Conservation (phyloP, 2,329 filamentous ascomycete genomes). For the Calonectria henricotiae region DNA sequence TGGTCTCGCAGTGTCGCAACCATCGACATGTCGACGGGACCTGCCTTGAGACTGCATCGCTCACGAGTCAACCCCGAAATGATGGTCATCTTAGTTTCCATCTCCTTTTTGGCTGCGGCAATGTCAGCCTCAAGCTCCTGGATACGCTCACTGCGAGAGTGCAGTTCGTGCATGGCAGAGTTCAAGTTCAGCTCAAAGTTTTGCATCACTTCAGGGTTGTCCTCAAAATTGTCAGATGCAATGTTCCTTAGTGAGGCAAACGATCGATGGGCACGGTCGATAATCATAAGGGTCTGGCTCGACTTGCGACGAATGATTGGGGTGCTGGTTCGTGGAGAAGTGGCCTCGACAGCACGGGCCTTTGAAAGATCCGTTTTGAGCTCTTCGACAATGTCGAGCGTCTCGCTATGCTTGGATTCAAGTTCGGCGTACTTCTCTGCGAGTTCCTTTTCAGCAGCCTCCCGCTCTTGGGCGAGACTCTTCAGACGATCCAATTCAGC, state of each 20-base stretch:
- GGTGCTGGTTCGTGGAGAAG: conserved; percentile 76
- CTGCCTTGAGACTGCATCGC: conserved; percentile 87
- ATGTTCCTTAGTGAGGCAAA: conserved; percentile 92
- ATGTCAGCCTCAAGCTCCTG: conserved; percentile 92
- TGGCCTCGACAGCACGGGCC: conserved; percentile 75
- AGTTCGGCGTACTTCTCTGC: conserved; percentile 87
- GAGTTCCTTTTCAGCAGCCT: conserved; percentile 81
- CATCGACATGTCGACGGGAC: conserved; percentile 92
- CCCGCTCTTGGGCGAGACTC: conserved; percentile 81
- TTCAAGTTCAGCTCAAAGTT: conserved; percentile 95
- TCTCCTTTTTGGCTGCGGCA: conserved; percentile 88
- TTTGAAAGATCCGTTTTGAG: conserved; percentile 90
- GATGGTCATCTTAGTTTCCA: conserved; percentile 96
- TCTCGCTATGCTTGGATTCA: conserved; percentile 85
- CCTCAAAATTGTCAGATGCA: conserved; percentile 87
- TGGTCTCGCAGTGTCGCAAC: conserved; percentile 91
- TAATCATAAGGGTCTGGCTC: conserved; percentile 88
- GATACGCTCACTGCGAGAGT: conserved; percentile 88
- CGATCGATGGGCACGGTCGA: conserved; percentile 92
- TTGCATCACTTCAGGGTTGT: conserved; percentile 87
- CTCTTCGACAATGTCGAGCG: conserved; percentile 89
- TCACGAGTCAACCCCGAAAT: conserved; percentile 96
- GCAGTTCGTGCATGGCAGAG: conserved; percentile 92
- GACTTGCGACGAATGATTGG: conserved; percentile 94
- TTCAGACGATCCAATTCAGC: conserved; percentile 82